Base-by-base conservation (phyloP, 106 monocot genomes). In the Narthecium ossifragum region DNA sequence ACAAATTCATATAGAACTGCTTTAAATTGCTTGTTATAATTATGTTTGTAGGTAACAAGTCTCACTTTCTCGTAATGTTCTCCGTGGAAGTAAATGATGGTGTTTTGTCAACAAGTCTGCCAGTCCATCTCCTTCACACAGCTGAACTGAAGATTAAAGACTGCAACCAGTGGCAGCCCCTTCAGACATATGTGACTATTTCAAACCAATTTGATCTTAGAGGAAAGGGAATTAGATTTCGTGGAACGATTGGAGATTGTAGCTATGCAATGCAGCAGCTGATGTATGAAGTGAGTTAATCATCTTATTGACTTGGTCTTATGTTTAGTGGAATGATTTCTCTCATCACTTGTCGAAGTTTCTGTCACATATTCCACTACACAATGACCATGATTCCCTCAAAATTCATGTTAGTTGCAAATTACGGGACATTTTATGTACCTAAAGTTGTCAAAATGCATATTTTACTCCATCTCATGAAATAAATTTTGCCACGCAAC, bases 151-250 rank as follows among this genome's bases (percentile, higher is more conserved):
- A 89, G 60, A 62, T 70, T 17, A 65, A 43, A 39, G 62, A 59
- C 31, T 76, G 67, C 55, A 72, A 83, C 46, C 79, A 80, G 32
- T 94, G 93, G 93, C 77, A 89, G 59, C 82, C 85, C 18, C 79
- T 90, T 47, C 93, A 94, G 80, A 80, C 80, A 11, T 86, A 70
- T 62, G 93, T 93, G 28, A 82, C 89, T 38, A 94, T 89, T 33
- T 79, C 85, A 30, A 80, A 83, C 56, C 73, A 83, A 50, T 85
- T 94, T 68, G 33, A 72, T 53, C 38, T 83, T n/a, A 83, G 73
- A 73, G 93, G 68, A 54, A 83, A 69, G 75, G 93, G 85, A 63
- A 39, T 94, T 27, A 76, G 93, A 34, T 80, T 94, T 46, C 89
- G 59, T 51, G 88, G 82, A n/a, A 83, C 69, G 6, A 64, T 85